A percentile compares a stretch with the other conserved stretches of the same genome.
These are phyloP conservation scores for Cystobasidium slooffiae DNA, from an alignment of 1,284 basidiomycete genomes.

Conservation along the genomic window DNA sequence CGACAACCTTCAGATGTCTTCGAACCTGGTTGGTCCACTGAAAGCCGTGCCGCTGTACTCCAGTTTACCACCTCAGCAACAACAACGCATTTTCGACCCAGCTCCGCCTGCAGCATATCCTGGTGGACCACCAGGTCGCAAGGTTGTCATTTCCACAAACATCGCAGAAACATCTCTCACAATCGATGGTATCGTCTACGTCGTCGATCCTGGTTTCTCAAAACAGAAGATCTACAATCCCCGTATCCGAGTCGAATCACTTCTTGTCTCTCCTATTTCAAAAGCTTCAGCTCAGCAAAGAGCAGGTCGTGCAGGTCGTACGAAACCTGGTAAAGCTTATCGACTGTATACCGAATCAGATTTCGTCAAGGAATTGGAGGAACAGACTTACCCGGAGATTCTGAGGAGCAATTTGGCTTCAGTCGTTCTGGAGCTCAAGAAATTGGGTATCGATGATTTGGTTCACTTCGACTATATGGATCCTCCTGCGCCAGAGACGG, in stretches of 20 bases:
- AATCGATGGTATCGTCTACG: conserved; percentile 98
- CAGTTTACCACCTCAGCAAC: conserved; percentile 86
- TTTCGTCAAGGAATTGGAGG: conserved; percentile 87
- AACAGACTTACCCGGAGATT: conserved; percentile 96
- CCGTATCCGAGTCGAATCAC: conserved; percentile 90
- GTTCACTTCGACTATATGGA: conserved; percentile 96
- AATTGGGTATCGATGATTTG: conserved; percentile 75
- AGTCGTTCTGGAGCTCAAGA: conserved; percentile 90
- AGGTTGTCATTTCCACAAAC: conserved; percentile 94
- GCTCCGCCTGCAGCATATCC: conserved; percentile 69
- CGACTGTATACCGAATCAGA: conserved; percentile 96
- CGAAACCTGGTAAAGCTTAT: conserved; percentile 96
- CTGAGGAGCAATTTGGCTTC: conserved; percentile 89
- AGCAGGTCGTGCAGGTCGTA: conserved; percentile 94
- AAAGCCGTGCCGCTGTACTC: conserved; percentile 91
- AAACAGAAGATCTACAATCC: conserved; percentile 98
- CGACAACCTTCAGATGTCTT: conserved; percentile 73
- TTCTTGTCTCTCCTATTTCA: conserved; percentile 92
- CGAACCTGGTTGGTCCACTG: conserved; percentile 71
- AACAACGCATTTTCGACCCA: conserved; percentile 92
- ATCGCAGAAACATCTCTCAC: conserved; percentile 98
- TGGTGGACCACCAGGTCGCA: conserved; percentile 82
- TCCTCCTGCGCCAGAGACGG: conserved; percentile 92
- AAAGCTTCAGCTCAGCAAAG: conserved; percentile 96
- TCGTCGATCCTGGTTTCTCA: conserved; percentile 96